A percentile compares a stretch with the other conserved stretches of the same genome.
Evolutionary conservation across 306 rosid genomes (phyloP).

Genomic region (Dryas octopetala): DNA sequence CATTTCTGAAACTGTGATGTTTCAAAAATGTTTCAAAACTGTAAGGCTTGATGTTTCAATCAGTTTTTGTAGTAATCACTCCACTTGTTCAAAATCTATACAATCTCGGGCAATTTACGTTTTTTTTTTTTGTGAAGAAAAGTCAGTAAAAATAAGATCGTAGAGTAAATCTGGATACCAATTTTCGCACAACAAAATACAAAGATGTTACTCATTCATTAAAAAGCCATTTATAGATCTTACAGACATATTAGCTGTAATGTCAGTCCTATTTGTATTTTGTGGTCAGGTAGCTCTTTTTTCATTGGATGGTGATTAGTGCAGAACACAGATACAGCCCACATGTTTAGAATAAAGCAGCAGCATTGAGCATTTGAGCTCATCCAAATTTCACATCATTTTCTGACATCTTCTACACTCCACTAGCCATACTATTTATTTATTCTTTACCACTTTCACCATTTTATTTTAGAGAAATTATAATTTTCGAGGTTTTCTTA

Average conservation of each 20-base stretch:
- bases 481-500: too few relatives aligned
- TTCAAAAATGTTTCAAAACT: too few relatives aligned
- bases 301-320: constrained; percentile 9
- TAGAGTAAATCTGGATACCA: too few relatives aligned
- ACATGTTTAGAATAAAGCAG: constrained; percentile 26
- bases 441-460: constrained; percentile 6
- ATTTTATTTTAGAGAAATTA: not conserved
- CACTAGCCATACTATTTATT: not conserved
- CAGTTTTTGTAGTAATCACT: too few relatives aligned
- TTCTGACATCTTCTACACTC: constrained; percentile 24
- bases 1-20: too few relatives aligned
- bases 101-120: too few relatives aligned
- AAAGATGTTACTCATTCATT: not conserved
- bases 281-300: not conserved
- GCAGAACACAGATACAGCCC: constrained; percentile 12
- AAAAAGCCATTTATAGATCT: not conserved
- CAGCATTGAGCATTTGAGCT: not conserved
- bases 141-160: too few relatives aligned
- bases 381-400: constrained; percentile 21
- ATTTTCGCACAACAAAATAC: not conserved
- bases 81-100: too few relatives aligned
- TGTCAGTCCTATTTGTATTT: constrained; percentile 16
- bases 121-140: too few relatives aligned
- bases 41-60: too few relatives aligned
- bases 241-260: constrained; percentile 4